A percentile compares a stretch with the other conserved stretches of the same genome.
These are phyloP conservation scores for Periconia sp. DNA, from an alignment of 2,329 filamentous ascomycete species.

Conservation along the genomic window DNA sequence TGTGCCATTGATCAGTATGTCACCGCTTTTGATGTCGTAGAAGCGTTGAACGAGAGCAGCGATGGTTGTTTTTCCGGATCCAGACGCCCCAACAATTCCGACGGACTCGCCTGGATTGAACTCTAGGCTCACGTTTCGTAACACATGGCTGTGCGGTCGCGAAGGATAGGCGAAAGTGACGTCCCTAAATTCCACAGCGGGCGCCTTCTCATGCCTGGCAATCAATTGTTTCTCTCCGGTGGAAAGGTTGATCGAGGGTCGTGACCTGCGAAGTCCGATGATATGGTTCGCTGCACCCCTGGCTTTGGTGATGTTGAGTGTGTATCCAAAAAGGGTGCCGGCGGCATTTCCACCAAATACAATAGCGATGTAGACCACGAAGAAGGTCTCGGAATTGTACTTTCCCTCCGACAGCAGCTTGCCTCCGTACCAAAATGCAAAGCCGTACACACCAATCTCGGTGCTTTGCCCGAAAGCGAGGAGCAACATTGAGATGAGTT, in stretches of 20 bases:
- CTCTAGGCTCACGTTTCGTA: slow-evolving; percentile 76
- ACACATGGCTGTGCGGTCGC: slow-evolving; percentile 84
- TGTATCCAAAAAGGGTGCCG: slow-evolving; percentile 47
- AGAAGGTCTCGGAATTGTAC: too few relatives aligned
- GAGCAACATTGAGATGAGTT: slow-evolving; percentile 59
- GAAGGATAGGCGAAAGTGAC: slow-evolving; percentile 96
- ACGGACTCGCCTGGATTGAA: slow-evolving; percentile 80
- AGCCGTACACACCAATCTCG: slow-evolving; percentile 68
- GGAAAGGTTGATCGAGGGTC: slow-evolving; percentile 11
- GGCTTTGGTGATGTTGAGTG: slow-evolving; percentile 75
- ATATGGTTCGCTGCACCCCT: slow-evolving; percentile 56
- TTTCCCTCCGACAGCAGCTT: slow-evolving; percentile 38
- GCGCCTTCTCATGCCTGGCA: not conserved
- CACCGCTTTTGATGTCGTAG: slow-evolving; percentile 83
- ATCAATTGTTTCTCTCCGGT: slow-evolving; percentile 5
- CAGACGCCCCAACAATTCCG: slow-evolving; percentile 89
- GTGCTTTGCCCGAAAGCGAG: slow-evolving; percentile 80
- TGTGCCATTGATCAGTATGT: slow-evolving; percentile 77
- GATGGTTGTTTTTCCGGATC: slow-evolving; percentile 92
- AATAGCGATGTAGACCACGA: too few relatives aligned
- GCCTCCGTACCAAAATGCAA: slow-evolving; percentile 26
- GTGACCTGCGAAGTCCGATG: slow-evolving; percentile 7
- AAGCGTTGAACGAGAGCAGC: slow-evolving; percentile 92
- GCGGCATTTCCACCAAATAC: too few relatives aligned
- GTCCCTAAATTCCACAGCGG: slow-evolving; percentile 78